phyloP scores from a whole-genome alignment of 306 rosid species.

The Corylus heterophylla region DNA sequence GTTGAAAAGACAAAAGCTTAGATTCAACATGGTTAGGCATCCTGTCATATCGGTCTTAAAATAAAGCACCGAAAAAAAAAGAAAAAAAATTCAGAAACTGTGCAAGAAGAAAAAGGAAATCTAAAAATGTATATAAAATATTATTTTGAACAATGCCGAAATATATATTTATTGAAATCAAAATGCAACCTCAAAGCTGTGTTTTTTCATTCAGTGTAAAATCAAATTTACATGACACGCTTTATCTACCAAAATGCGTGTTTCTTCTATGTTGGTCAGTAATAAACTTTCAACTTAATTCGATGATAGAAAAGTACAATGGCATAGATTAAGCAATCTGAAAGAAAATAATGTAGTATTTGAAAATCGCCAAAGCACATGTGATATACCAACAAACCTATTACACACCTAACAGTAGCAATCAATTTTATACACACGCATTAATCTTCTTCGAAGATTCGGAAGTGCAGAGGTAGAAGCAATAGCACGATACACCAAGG shows the following conservation, averaged over 20 bases:
- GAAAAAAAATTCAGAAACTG: slow-evolving; percentile 26
- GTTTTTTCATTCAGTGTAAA: background rate
- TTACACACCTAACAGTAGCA: background rate
- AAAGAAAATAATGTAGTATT: background rate
- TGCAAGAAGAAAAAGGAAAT: background rate
- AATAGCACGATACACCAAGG: no score
- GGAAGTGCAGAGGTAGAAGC: no score
- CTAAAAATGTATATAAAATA: background rate
- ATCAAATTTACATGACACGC: background rate
- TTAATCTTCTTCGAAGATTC: slow-evolving; percentile 65
- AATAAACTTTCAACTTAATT: background rate
- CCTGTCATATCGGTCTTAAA: slow-evolving; percentile 64
- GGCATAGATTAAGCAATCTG: no score
- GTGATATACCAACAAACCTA: background rate
- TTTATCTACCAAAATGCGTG: background rate
- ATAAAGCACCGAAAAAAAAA: slow-evolving; percentile 18
- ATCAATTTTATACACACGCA: no score
- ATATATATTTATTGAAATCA: background rate
- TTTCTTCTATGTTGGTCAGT: background rate
- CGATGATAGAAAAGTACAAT: background rate
- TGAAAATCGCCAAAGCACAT: background rate
- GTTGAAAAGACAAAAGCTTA: slow-evolving; percentile 87
- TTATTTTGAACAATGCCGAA: background rate
- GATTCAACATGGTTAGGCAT: slow-evolving; percentile 73
- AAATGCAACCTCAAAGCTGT: background rate